A percentile compares a stretch with the other conserved stretches of the same genome.
Conservation (phyloP, 352 stramenopile genomes). For the Lagenidium giganteum region DNA sequence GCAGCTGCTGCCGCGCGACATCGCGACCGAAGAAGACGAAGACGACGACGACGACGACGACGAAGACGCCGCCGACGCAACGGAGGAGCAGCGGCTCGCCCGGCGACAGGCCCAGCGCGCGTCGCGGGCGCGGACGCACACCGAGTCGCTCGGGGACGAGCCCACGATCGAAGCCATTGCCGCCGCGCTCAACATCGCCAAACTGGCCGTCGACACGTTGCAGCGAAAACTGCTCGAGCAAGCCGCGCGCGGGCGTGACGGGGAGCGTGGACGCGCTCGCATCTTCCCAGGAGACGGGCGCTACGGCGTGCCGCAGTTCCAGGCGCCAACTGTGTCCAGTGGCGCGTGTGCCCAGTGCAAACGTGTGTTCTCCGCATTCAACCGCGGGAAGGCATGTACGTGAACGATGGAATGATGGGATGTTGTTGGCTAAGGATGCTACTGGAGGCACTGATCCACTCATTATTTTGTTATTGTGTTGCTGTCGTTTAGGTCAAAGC, state of each 20-base stretch:
- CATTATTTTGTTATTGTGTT: neutral
- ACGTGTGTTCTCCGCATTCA: conserved; percentile 68
- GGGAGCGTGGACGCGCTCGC: no score
- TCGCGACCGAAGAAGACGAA: conserved; percentile 3
- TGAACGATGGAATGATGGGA: neutral
- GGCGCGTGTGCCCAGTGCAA: conserved; percentile 41
- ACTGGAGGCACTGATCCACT: neutral
- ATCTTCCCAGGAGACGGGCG: no score
- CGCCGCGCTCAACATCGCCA: conserved; percentile 44
- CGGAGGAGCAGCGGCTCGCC: no score
- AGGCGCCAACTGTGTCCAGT: conserved; percentile 24
- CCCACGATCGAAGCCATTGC: conserved; percentile 29
- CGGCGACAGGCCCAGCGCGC: no score
- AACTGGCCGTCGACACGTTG: conserved; percentile 49
- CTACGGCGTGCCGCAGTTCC: conserved; percentile 33
- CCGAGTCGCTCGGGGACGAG: conserved; percentile 9
- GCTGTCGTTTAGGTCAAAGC: conserved; percentile 8
- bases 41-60: conserved; percentile 11
- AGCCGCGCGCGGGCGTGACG: neutral
- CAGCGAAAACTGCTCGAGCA: conserved; percentile 26
- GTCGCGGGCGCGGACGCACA: conserved; percentile 1
- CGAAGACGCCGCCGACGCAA: conserved; percentile 3
- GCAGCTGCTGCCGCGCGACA: conserved; percentile 17
- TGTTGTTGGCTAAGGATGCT: no score
- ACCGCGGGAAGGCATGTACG: conserved; percentile 54